Conservation (phyloP, 768 basidiomycete genomes). For the Leccinum truebloodii region DNA sequence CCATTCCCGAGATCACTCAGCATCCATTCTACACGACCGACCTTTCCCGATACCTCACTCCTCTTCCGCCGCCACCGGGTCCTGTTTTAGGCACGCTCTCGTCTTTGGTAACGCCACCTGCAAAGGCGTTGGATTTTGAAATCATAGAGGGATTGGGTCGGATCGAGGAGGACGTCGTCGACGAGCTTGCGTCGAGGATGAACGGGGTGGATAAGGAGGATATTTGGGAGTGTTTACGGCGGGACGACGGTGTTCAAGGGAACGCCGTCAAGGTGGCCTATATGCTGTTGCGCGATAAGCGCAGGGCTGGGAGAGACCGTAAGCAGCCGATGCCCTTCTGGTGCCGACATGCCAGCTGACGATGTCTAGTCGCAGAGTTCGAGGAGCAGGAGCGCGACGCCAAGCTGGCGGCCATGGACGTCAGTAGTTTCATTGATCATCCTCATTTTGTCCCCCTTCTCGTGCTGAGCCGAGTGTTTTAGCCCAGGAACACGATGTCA, state of each 20-base stretch:
- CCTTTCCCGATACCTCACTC: conserved; percentile 82
- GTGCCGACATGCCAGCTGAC: conserved; percentile 14
- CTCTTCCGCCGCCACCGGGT: conserved; percentile 75
- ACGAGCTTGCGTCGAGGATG: conserved; percentile 74
- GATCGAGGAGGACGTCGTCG: conserved; percentile 89
- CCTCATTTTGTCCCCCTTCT: neutral
- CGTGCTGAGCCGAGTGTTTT: neutral
- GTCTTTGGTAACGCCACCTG: conserved; percentile 62
- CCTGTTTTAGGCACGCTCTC: conserved; percentile 76
- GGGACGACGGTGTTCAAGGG: conserved; percentile 82
- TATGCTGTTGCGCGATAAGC: conserved; percentile 88
- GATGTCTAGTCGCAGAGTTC: conserved; percentile 61
- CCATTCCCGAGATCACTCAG: conserved; percentile 85
- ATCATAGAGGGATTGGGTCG: conserved; percentile 90
- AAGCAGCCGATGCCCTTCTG: conserved; percentile 35
- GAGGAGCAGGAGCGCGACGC: conserved; percentile 88
- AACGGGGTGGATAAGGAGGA: conserved; percentile 77
- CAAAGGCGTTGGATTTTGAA: conserved; percentile 71
- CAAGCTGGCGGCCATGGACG: conserved; percentile 77
- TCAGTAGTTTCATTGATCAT: conserved; percentile 38
- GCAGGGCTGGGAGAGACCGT: conserved; percentile 82
- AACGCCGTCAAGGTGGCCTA: conserved; percentile 98
- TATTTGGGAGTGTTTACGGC: conserved; percentile 81
- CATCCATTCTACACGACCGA: conserved; percentile 90
- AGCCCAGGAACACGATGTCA: conserved; percentile 74